Base-by-base conservation (phyloP, 1,284 basidiomycete species). In the Tilletiaria anomala region DNA sequence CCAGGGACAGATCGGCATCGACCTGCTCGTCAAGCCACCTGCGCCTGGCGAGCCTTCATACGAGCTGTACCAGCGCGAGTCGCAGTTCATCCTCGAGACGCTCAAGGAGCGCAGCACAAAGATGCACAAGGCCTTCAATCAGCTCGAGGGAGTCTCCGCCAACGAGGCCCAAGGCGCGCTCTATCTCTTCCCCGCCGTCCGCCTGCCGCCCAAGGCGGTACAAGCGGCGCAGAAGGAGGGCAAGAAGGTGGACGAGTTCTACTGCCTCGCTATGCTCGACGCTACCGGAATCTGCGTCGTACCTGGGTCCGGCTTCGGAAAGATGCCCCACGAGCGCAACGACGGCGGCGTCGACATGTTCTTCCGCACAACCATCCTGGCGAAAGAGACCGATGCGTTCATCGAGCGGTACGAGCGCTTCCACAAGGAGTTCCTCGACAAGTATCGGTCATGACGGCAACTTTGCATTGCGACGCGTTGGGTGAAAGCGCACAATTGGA, bases 111-210 rank as follows among this genome's bases (percentile, higher is more conserved):
- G 62, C 6, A 53, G 50, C 2, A 48, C 54, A 6, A 41, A 45
- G 16, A 65, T 65, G 58, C 55, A 54, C 3, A n/a, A 33, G 15
- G 47, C 48, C 21, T 60, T 65, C 21, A 50, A 44, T 24, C 24
- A 54, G 41, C 43, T 65, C 5, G 47, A 47, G 1, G 61, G 61
- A 0, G 50, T 65, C 2, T 36, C 53, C 14, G 53, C 55, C 4
- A 48, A 54, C 11, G 54, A 58, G 16, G 61, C 62, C 2, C 81
- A 85, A 20, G 91, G 89, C 2, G 89, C 85, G 17, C 73, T 89
- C 61, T 89, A 89, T 69, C 73, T 89, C 33, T 88, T 81, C 73
- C 86, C 85, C 14, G 73, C 73, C 49, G 76, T 89, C 47, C 71
- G 76, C 19, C 72, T 89, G 31, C 77, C 61, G 0, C 40, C 45